Evolutionary conservation across 2,329 filamentous ascomycete species (phyloP).

Genomic region (Ophiocordyceps camponoti-floridani): DNA sequence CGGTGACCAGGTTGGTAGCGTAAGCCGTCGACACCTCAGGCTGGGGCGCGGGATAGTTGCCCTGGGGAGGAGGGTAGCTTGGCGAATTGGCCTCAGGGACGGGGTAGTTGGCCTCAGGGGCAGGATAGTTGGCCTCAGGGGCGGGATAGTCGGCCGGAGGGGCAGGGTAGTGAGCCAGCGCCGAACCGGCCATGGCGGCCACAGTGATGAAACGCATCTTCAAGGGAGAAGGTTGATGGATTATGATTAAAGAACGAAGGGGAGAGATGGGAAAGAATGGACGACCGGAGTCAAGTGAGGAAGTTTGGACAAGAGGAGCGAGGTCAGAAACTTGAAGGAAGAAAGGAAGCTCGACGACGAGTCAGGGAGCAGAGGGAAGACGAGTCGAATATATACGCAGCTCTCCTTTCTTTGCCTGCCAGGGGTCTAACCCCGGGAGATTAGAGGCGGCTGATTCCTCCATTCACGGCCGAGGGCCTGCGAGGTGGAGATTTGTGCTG

Average conservation of each 20-base stretch:
- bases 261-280: conserved; percentile 26
- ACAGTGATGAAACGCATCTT: conserved; percentile 46
- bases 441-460: neutral
- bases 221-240: conserved; percentile 11
- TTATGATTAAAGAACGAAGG: conserved; percentile 15
- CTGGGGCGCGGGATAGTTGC: neutral
- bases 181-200: conserved; percentile 22
- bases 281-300: conserved; percentile 35
- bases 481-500: neutral
- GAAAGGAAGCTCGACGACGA: conserved; percentile 6
- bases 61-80: neutral
- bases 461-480: neutral
- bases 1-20: conserved; percentile 29
- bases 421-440: neutral
- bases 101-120: neutral
- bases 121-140: too few relatives aligned
- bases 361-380: neutral
- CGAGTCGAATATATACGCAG: neutral
- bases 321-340: conserved; percentile 22
- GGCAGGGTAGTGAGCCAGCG: conserved; percentile 15
- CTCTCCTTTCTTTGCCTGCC: neutral
- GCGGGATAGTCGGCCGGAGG: conserved; percentile 41
- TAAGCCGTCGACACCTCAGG: neutral
- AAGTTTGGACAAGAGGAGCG: conserved; percentile 17
- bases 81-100: too few relatives aligned